Conservation (phyloP, 2,329 filamentous ascomycete species). For the Aspergillus spinulosporus region DNA sequence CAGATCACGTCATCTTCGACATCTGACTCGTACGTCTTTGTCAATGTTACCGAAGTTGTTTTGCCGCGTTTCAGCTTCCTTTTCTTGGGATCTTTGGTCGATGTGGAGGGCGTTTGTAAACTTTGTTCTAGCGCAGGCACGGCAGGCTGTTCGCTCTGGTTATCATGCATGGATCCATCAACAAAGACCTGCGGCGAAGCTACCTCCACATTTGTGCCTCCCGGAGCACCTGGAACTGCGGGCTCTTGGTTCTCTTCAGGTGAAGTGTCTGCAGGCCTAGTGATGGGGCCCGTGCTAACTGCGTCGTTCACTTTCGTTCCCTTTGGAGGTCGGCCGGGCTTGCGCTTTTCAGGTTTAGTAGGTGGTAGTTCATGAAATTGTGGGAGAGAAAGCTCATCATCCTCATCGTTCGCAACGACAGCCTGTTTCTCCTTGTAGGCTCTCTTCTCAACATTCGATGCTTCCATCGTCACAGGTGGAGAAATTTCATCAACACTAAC, state of each 20-base stretch:
- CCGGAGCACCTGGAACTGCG: neutral
- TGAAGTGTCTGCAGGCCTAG: neutral
- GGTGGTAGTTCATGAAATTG: conserved; percentile 5
- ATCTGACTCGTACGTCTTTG: conserved; percentile 32
- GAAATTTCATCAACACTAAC: conserved; percentile 32
- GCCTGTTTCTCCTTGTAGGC: conserved; percentile 34
- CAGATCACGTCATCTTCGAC: conserved; percentile 45
- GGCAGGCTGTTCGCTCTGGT: neutral
- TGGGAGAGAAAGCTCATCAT: conserved; percentile 29
- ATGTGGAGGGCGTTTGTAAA: neutral
- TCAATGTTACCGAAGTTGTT: conserved; percentile 37
- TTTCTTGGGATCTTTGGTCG: conserved; percentile 39
- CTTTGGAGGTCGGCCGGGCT: conserved; percentile 24
- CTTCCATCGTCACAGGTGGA: conserved; percentile 26
- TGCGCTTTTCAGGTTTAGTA: conserved; percentile 23
- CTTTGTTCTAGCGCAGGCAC: neutral
- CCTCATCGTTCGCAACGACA: conserved; percentile 28
- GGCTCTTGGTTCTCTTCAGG: neutral
- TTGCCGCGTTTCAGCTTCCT: conserved; percentile 49
- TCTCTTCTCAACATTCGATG: conserved; percentile 29
- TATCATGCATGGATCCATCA: neutral
- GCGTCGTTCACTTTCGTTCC: conserved; percentile 7
- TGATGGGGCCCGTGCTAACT: neutral
- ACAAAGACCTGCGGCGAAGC: neutral
- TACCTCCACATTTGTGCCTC: neutral